Conservation (phyloP, 768 basidiomycete species). For the Tylopilus felleus region DNA sequence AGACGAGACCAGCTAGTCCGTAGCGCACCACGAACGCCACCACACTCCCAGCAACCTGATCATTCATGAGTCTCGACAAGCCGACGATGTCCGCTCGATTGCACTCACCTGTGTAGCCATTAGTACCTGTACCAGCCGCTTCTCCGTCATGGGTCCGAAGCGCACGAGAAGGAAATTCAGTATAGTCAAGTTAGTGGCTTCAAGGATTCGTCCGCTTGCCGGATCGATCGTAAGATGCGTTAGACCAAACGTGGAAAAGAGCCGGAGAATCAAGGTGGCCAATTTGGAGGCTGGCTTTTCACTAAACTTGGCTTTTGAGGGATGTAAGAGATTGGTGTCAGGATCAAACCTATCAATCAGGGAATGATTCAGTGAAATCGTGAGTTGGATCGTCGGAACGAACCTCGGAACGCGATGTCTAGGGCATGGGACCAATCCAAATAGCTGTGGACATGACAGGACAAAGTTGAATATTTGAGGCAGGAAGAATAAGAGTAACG, state of each 20-base stretch:
- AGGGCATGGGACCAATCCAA: slow-evolving; percentile 91
- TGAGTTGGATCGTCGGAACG: slow-evolving; percentile 19
- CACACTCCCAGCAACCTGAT: slow-evolving; percentile 68
- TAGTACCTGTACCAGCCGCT: slow-evolving; percentile 66
- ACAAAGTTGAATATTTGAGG: slow-evolving; percentile 98
- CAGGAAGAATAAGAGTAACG: slow-evolving; percentile 91
- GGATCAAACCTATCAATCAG: slow-evolving; percentile 58
- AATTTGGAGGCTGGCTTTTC: slow-evolving; percentile 52
- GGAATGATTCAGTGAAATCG: background rate
- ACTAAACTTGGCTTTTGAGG: slow-evolving; percentile 62
- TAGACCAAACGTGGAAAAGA: slow-evolving; percentile 61
- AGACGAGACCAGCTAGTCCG: slow-evolving; percentile 83
- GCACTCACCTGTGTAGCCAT: slow-evolving; percentile 67
- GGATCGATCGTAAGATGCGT: slow-evolving; percentile 59
- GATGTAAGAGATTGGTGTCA: slow-evolving; percentile 71
- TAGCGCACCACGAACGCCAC: slow-evolving; percentile 87
- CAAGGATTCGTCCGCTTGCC: slow-evolving; percentile 54
- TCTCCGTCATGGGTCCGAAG: slow-evolving; percentile 84
- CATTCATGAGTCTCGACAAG: slow-evolving; percentile 4
- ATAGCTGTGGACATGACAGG: slow-evolving; percentile 90
- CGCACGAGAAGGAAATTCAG: slow-evolving; percentile 80
- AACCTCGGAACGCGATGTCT: slow-evolving; percentile 91
- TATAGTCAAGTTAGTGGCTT: slow-evolving; percentile 87
- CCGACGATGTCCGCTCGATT: background rate
- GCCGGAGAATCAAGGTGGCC: slow-evolving; percentile 51